Evolutionary conservation across 1,284 basidiomycete genomes (phyloP).

Genomic region (Heliocybe sulcata): DNA sequence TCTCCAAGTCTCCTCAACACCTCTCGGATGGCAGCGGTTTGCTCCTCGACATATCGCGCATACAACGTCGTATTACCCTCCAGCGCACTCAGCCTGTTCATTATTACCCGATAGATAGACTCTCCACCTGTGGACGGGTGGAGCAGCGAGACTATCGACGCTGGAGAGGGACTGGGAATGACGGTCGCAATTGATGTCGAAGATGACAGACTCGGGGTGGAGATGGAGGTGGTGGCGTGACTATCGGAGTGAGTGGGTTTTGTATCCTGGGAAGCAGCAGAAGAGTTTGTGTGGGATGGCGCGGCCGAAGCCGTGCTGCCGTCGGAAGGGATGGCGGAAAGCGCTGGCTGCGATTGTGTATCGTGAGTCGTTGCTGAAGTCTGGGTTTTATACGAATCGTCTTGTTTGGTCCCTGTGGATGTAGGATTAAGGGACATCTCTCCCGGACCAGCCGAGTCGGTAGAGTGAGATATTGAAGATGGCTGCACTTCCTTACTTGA

Average conservation of each 20-base stretch:
- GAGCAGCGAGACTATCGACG: conserved; percentile 15
- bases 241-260: conserved; percentile 1
- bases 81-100: conserved; percentile 83
- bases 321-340: not conserved
- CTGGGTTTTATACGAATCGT: not conserved
- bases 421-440: not conserved
- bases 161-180: conserved; percentile 6
- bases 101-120: conserved; percentile 94
- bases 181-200: conserved; percentile 3
- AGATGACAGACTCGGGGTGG: too few relatives aligned
- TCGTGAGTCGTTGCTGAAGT: not conserved
- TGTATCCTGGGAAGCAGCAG: not conserved
- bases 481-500: not conserved
- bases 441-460: not conserved
- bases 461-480: not conserved
- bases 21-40: conserved; percentile 72
- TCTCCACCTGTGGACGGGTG: conserved; percentile 56
- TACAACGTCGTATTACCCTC: conserved; percentile 89
- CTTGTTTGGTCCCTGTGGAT: not conserved
- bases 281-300: not conserved
- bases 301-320: not conserved
- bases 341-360: not conserved
- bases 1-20: conserved; percentile 75
- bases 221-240: conserved; percentile 4
- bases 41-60: conserved; percentile 87